These are phyloP conservation scores for Sorghum bicolor DNA, from an alignment of 176 grass and related monocot species.

Conservation along the genomic window DNA sequence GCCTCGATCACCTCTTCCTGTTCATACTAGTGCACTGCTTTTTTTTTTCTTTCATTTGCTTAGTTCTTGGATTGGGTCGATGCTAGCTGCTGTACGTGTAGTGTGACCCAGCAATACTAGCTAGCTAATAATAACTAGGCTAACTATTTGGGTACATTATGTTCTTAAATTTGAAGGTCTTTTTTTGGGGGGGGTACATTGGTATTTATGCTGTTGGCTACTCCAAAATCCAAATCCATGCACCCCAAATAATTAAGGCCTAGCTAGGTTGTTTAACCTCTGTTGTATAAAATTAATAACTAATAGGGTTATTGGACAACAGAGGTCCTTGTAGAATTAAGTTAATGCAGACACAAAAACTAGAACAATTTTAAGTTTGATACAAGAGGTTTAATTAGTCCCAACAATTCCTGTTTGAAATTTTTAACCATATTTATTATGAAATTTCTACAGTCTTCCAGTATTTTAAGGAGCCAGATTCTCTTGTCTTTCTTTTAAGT, in stretches of 20 bases:
- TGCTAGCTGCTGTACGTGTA: background rate
- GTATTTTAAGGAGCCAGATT: background rate
- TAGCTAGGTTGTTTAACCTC: background rate
- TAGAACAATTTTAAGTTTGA: background rate
- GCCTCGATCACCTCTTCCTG: slow-evolving; percentile 22
- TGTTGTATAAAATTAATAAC: background rate
- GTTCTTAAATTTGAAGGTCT: too few species aligned
- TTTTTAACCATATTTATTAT: background rate
- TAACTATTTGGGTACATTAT: too few species aligned
- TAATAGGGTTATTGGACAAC: too few species aligned
- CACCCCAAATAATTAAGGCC: background rate
- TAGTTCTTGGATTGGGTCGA: background rate
- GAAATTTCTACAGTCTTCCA: background rate
- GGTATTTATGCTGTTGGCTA: background rate
- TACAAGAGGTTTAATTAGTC: too few species aligned
- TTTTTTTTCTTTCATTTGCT: background rate
- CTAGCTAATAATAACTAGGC: too few species aligned
- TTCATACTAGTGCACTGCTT: background rate
- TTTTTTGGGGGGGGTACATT: background rate
- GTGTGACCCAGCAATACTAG: too few species aligned
- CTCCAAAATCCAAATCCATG: background rate
- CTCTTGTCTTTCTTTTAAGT: background rate
- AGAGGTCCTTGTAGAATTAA: background rate
- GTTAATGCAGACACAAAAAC: background rate
- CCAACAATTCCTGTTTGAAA: too few species aligned